Evolutionary conservation across 2,329 filamentous ascomycete genomes (phyloP).

Genomic region (Sporothrix inflata): DNA sequence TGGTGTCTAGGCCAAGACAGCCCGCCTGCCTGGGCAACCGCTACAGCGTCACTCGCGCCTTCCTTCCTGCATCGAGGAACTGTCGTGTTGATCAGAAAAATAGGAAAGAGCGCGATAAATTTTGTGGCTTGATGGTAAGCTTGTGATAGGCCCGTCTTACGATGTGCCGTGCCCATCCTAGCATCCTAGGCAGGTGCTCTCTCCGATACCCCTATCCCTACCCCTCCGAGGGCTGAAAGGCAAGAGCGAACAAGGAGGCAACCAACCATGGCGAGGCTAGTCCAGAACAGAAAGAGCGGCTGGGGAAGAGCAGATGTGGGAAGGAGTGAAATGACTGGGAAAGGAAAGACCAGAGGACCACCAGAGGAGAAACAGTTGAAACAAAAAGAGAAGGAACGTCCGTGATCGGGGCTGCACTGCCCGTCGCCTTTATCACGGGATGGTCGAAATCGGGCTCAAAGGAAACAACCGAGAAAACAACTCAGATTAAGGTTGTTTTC

Average conservation of each 20-base stretch:
- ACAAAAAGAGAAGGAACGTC: neutral
- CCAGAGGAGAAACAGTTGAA: too few relatives aligned
- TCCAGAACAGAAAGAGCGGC: slow-evolving; percentile 11
- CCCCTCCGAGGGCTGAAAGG: neutral
- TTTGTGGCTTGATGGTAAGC: slow-evolving; percentile 17
- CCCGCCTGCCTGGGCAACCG: neutral
- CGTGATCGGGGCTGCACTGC: slow-evolving; percentile 11
- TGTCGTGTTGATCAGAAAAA: neutral
- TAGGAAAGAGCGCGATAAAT: neutral
- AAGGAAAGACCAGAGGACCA: neutral
- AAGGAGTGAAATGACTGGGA: neutral
- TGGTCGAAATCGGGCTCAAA: too few relatives aligned
- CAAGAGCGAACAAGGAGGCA: neutral
- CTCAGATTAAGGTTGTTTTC: neutral
- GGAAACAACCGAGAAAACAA: neutral
- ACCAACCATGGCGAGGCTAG: neutral
- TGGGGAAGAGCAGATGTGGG: neutral
- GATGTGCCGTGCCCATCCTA: neutral
- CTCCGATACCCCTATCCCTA: neutral
- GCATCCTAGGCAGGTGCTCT: neutral
- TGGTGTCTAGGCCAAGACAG: neutral
- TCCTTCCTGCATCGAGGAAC: neutral
- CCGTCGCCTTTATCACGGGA: neutral
- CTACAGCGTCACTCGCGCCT: neutral
- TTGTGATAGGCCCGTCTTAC: slow-evolving; percentile 19